Percentiles rank a stretch among this genome's conserved stretches.
Conservation (phyloP, 208 protist species). For the Leishmania mexicana region DNA sequence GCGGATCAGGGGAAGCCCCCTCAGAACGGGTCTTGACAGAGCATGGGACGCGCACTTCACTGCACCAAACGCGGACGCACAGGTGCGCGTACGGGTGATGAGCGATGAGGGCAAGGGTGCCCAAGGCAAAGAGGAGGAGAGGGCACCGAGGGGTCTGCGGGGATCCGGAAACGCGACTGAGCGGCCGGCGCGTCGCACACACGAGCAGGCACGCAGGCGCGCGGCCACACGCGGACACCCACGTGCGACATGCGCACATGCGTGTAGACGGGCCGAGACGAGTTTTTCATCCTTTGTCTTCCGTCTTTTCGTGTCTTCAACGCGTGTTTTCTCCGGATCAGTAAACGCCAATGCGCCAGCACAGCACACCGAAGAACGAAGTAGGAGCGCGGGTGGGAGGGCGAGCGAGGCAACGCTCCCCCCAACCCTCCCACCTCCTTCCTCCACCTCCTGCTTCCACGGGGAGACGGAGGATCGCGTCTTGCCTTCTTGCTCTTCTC, state of each 20-base stretch:
- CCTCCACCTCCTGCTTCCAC: neutral
- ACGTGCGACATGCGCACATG: neutral
- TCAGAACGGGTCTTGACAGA: neutral
- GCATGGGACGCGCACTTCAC: neutral
- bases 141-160: neutral
- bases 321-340: no score
- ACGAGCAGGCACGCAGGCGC: neutral
- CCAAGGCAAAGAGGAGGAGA: neutral
- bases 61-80: neutral
- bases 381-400: no score
- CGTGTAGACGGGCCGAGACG: neutral
- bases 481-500: neutral
- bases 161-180: neutral
- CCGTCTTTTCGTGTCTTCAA: slow-evolving; percentile 1
- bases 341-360: no score
- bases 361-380: no score
- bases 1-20: neutral
- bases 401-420: neutral
- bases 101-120: neutral
- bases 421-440: neutral
- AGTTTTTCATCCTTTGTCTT: neutral
- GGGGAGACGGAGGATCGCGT: neutral
- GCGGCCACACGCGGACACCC: neutral
- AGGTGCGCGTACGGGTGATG: neutral
- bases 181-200: neutral